Evolutionary conservation across 441 rosid species (phyloP).

Genomic region (Theobroma grandiflorum): DNA sequence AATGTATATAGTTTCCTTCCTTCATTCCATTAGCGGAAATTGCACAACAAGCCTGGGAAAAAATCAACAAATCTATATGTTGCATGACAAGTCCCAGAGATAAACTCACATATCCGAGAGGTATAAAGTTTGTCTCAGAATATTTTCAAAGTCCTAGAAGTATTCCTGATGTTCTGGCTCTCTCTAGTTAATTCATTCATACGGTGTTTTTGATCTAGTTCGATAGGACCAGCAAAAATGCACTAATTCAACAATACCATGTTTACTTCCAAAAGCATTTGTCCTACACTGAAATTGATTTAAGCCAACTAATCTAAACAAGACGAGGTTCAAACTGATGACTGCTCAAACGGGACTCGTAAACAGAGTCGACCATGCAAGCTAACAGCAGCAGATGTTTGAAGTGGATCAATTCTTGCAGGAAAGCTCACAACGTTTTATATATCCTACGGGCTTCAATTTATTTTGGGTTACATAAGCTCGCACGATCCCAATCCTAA

Average conservation of each 20-base stretch:
- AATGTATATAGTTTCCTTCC: no score
- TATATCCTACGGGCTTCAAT: no score
- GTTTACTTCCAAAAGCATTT: background rate
- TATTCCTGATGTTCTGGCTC: no score
- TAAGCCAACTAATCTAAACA: background rate
- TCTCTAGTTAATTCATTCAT: background rate
- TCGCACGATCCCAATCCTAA: no score
- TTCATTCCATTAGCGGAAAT: no score
- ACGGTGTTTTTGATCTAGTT: background rate
- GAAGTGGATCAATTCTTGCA: constrained; percentile 78
- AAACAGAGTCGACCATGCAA: constrained; percentile 81
- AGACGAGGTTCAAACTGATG: constrained; percentile 40
- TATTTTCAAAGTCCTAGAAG: no score
- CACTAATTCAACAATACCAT: constrained; percentile 19
- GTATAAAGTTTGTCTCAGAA: no score
- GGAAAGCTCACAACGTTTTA: constrained; percentile 60
- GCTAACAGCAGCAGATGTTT: constrained; percentile 77
- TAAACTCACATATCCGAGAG: no score
- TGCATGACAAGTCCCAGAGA: no score
- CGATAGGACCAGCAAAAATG: background rate
- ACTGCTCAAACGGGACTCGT: constrained; percentile 72
- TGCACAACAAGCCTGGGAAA: no score
- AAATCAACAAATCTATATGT: no score
- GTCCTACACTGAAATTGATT: constrained; percentile 21
- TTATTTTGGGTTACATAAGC: no score